Percentiles rank a stretch among this genome's conserved stretches.
Evolutionary conservation across 2,329 filamentous ascomycete genomes (phyloP).

Genomic region (Elsinoe necatrix): DNA sequence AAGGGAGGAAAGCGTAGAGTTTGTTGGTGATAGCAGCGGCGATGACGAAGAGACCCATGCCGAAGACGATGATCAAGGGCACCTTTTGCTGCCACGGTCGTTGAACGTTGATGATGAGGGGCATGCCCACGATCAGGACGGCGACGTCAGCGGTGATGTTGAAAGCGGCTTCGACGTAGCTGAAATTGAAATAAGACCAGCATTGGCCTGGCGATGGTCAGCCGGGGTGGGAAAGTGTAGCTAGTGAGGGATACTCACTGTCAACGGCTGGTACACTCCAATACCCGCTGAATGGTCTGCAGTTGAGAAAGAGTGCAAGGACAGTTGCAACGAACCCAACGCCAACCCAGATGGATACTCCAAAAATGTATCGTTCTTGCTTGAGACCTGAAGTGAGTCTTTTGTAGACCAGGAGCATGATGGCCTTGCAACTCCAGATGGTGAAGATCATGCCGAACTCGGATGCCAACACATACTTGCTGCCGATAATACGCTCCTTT

Average conservation of each 20-base stretch:
- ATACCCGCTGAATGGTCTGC: slow-evolving; percentile 19
- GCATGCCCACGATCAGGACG: slow-evolving; percentile 18
- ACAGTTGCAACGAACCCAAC: slow-evolving; percentile 18
- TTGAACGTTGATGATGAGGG: slow-evolving; percentile 16
- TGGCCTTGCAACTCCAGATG: slow-evolving; percentile 45
- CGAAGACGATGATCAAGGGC: slow-evolving; percentile 17
- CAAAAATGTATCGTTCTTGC: slow-evolving; percentile 35
- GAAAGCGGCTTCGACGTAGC: slow-evolving; percentile 19
- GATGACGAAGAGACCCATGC: slow-evolving; percentile 20
- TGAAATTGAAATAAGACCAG: slow-evolving; percentile 18
- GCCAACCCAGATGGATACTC: slow-evolving; percentile 16
- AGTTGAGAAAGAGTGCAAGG: slow-evolving; percentile 17
- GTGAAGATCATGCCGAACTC: slow-evolving; percentile 53
- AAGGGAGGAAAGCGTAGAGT: slow-evolving; percentile 17
- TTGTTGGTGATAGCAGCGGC: slow-evolving; percentile 19
- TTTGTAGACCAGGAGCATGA: slow-evolving; percentile 45
- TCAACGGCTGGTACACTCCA: slow-evolving; percentile 17
- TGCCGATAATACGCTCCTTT: slow-evolving; percentile 41
- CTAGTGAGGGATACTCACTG: background rate
- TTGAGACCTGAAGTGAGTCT: slow-evolving; percentile 42
- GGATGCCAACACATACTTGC: slow-evolving; percentile 54
- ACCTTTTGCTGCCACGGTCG: slow-evolving; percentile 19
- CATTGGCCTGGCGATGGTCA: slow-evolving; percentile 15
- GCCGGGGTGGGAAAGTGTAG: background rate
- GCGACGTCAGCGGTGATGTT: slow-evolving; percentile 19